These are phyloP conservation scores for Taphrina communis DNA, from an alignment of 1,139 yeast species.

Conservation along the genomic window DNA sequence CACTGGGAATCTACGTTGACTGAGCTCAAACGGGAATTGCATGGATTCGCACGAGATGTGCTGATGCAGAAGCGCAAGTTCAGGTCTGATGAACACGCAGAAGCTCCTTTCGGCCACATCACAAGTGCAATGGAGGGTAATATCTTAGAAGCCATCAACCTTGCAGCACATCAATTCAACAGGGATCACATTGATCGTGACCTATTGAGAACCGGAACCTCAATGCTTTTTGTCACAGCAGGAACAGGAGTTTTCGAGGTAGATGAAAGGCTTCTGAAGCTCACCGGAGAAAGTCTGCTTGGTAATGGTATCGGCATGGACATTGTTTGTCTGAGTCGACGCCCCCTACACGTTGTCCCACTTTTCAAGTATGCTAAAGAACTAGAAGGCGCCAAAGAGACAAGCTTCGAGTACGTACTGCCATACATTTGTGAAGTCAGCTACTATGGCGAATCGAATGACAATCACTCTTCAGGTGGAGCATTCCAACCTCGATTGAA, in stretches of 20 bases:
- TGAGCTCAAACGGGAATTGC: conserved; percentile 79
- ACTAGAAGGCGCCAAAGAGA: conserved; percentile 5
- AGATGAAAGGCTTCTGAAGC: conserved; percentile 74
- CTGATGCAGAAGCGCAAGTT: conserved; percentile 52
- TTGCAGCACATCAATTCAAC: conserved; percentile 78
- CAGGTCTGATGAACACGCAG: conserved; percentile 38
- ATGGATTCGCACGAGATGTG: conserved; percentile 78
- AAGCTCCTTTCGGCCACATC: conserved; percentile 55
- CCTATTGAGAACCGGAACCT: conserved; percentile 81
- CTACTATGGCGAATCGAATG: conserved; percentile 26
- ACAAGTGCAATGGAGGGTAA: conserved; percentile 91
- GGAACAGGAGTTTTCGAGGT: conserved; percentile 95
- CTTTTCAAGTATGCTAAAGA: conserved; percentile 70
- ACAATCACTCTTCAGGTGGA: conserved; percentile 44
- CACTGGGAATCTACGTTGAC: conserved; percentile 91
- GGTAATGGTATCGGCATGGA: conserved; percentile 86
- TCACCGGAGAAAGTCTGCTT: conserved; percentile 75
- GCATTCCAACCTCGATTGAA: conserved; percentile 94
- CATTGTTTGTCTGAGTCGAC: conserved; percentile 83
- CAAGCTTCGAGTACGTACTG: conserved; percentile 22
- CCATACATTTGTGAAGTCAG: conserved; percentile 38
- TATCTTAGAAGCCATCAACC: conserved; percentile 80
- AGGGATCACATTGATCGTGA: conserved; percentile 86
- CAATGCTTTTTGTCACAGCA: conserved; percentile 83
- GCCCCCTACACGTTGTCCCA: conserved; percentile 92